Evolutionary conservation across 2,329 filamentous ascomycete genomes (phyloP), one percentile per base, ranked within the genome.

Genomic region (Alternaria tenuissima): DNA sequence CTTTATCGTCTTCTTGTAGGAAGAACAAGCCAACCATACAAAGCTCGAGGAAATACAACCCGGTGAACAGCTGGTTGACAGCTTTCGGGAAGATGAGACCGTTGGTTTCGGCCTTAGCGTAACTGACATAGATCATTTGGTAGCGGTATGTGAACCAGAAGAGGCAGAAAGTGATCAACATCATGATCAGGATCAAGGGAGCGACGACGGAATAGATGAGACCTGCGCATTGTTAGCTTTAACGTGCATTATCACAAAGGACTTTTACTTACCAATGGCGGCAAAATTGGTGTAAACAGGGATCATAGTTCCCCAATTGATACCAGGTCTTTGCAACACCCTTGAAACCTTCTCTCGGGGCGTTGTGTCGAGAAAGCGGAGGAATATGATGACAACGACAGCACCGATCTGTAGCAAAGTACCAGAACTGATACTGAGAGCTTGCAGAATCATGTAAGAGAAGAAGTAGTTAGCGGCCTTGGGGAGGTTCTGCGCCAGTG

Each of bases 81-180:
- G 95, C 95, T 36, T 90, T 87, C 0, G 95, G 95, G 71, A 97
- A 99, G 52, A 98, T 82, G 1, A 98, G 85, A 43, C 95, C 95
- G 41, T 95, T 95, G 0, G 94, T 99, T 78, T 99, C 95, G 61
- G 91, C 88, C 66, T 89, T 88, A 77, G 96, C 96, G 53, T 93
- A 91, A 26, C 89, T 96, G 61, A 99, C 94, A 72, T 97, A 99
- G 20, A 99, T 86, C 82, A 96, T 96, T 68, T 94, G 94, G 80
- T 98, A 98, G n/a, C 94, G 88, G 76, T 98, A 93, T 1, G 95
- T 94, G 44, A 97, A 84, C 94, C 94, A 99, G 65, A 98, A 89
- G 0, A 99, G 83, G 47, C 87, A 86, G 76, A 98, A 98, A 0
- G 94, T 97, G 76, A 98, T 88, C 70, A 97, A 88, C 69, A 95